These are phyloP conservation scores for Leucocoprinus sp. DNA, from an alignment of 768 basidiomycete genomes.

Conservation along the genomic window DNA sequence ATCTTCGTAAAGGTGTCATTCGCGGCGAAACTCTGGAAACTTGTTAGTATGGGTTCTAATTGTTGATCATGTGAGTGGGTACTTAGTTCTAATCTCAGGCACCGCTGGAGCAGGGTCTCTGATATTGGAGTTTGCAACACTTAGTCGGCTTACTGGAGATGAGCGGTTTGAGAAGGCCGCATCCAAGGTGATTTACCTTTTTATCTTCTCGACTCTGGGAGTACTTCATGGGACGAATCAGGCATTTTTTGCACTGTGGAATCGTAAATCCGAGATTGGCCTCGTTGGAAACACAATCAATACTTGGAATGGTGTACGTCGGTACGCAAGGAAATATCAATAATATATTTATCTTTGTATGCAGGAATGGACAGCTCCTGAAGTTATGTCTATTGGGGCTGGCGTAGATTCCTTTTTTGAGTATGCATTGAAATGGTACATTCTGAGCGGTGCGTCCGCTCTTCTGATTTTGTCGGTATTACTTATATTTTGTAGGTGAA, in stretches of 20 bases:
- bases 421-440: constrained; percentile 89
- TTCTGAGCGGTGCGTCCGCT: constrained; percentile 55
- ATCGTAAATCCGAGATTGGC: constrained; percentile 75
- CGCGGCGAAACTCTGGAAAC: constrained; percentile 76
- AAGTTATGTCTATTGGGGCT: constrained; percentile 79
- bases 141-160: constrained; percentile 87
- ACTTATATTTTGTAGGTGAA: constrained; percentile 43
- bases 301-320: constrained; percentile 67
- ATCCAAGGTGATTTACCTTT: constrained; percentile 37
- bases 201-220: not conserved
- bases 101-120: constrained; percentile 90
- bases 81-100: constrained; percentile 34
- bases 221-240: constrained; percentile 12
- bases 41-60: constrained; percentile 45
- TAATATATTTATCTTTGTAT: not conserved
- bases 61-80: not conserved
- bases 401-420: constrained; percentile 97
- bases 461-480: not conserved
- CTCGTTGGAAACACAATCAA: constrained; percentile 89
- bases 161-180: constrained; percentile 86
- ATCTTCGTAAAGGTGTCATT: constrained; percentile 71
- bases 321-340: not conserved
- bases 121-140: constrained; percentile 88
- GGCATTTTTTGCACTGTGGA: constrained; percentile 93
- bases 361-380: constrained; percentile 70